phyloP scores from a whole-genome alignment of 345 rosid species.

The Turnera subulata region DNA sequence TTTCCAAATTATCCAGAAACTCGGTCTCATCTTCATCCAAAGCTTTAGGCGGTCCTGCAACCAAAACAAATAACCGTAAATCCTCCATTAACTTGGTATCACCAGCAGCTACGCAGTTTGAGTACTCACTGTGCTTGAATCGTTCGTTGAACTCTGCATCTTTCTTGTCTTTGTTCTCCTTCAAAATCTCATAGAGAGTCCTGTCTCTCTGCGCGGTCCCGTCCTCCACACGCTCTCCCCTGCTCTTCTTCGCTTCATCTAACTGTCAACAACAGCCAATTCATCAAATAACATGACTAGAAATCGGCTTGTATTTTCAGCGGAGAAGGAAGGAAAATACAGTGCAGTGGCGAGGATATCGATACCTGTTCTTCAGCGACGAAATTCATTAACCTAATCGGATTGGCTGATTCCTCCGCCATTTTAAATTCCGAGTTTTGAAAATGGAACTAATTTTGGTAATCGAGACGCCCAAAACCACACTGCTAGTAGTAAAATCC shows the following conservation, averaged over 20 bases:
- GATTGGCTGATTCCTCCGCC: slow-evolving; percentile 57
- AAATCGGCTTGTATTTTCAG: not conserved
- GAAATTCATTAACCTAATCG: slow-evolving; percentile 79
- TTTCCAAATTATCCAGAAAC: slow-evolving; percentile 79
- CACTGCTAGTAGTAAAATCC: too few relatives aligned
- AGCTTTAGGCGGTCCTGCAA: slow-evolving; percentile 94
- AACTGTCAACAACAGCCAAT: slow-evolving; percentile 41
- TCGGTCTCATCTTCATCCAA: slow-evolving; percentile 96
- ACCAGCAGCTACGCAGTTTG: not conserved
- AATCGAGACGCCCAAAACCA: too few relatives aligned
- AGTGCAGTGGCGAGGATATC: not conserved
- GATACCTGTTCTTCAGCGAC: slow-evolving; percentile 85
- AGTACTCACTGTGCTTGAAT: slow-evolving; percentile 81
- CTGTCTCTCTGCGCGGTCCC: slow-evolving; percentile 95
- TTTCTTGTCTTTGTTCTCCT: slow-evolving; percentile 91
- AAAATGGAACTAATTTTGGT: too few relatives aligned
- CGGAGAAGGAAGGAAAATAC: not conserved
- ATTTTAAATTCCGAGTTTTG: slow-evolving; percentile 25
- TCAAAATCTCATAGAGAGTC: slow-evolving; percentile 82
- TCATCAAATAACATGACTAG: not conserved
- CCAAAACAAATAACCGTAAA: not conserved
- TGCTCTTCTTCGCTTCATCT: slow-evolving; percentile 72
- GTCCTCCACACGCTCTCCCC: slow-evolving; percentile 92
- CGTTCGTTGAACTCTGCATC: slow-evolving; percentile 97
- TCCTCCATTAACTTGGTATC: not conserved